Base-by-base conservation (phyloP, 2,329 filamentous ascomycete species). In the Paraphaeosphaeria sporulosa region DNA sequence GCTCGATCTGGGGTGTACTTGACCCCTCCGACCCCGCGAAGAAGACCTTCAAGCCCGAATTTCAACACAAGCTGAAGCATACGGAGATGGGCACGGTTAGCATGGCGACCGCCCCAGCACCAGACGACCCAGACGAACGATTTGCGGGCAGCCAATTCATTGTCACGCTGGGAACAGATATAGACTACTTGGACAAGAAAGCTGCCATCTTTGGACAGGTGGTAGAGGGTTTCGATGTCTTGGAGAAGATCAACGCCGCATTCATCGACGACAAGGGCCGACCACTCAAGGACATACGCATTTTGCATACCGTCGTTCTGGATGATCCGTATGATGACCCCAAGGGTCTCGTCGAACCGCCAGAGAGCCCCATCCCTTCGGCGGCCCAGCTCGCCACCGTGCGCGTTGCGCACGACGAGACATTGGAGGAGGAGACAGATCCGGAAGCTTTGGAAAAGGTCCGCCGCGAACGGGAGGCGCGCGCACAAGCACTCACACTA, bases 181-280 rank as follows among this genome's bases (percentile, higher is more conserved):
- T 96, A 1, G 94, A 97, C 72, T 96, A 91, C 73, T 81, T 98
- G 34, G 93, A 99, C 74, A 93, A 92, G 64, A 96, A 95, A 75
- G 93, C 92, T n/a, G 92, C 93, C 30, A 90, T 97, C 49, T 99
- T 98, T 75, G 94, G 93, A 59, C 94, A 93, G 69, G 93, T 98
- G 0, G 95, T 97, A 0, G 94, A 99, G 79, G 95, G 95, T 0
- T 97, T 98, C 66, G 94, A 98, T 79, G 90, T 89, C 9, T 81
- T 99, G 54, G 94, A 98, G 75, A 96, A 94, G 81, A 93, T 98
- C 80, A 97, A 98, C 76, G 86, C 88, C 40, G 88, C 93, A 17
- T 96, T 97, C 64, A 88, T 93, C 59, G 94, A 98, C 74, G 88
- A 93, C 42, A 90, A 89, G 59, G 94, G 94, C 21, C 86, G 93